Conservation (phyloP, 441 rosid species). For the Macaranga tanarius region DNA sequence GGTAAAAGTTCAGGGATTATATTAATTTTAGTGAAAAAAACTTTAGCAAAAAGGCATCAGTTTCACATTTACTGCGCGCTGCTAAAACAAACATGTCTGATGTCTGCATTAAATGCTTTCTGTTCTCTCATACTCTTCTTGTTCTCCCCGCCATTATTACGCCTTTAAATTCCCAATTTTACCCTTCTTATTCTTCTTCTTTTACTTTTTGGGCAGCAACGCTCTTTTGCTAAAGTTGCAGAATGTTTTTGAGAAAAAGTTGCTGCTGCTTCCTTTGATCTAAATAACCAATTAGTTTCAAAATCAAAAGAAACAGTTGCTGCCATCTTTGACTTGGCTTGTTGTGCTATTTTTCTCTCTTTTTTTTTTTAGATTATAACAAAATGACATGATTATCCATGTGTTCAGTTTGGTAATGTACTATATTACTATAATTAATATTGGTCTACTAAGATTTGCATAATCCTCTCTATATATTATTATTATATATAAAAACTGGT, state of each 20-base stretch:
- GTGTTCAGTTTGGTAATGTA: too few relatives aligned
- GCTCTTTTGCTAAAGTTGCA: slow-evolving; percentile 7
- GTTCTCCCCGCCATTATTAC: slow-evolving; percentile 32
- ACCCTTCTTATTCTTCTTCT: slow-evolving; percentile 26
- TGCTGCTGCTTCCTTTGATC: background rate
- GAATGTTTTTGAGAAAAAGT: slow-evolving; percentile 13
- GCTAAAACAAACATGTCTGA: slow-evolving; percentile 39
- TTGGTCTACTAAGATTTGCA: too few relatives aligned
- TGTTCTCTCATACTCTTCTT: slow-evolving; percentile 2
- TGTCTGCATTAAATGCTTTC: slow-evolving; percentile 51
- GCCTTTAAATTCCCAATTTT: slow-evolving; percentile 19
- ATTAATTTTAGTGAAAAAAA: too few relatives aligned
- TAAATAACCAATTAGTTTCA: background rate
- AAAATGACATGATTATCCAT: too few relatives aligned
- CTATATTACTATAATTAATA: too few relatives aligned
- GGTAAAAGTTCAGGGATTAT: too few relatives aligned
- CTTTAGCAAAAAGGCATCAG: too few relatives aligned
- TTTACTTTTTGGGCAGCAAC: background rate
- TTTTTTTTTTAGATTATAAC: too few relatives aligned
- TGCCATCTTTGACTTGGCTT: slow-evolving; percentile 8
- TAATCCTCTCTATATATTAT: too few relatives aligned
- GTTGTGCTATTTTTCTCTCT: background rate
- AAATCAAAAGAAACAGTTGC: background rate
- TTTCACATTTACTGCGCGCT: too few relatives aligned
- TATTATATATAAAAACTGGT: too few relatives aligned